Conservation (phyloP, 2,329 filamentous ascomycete genomes). For the Rhynchosporium graminicola region DNA sequence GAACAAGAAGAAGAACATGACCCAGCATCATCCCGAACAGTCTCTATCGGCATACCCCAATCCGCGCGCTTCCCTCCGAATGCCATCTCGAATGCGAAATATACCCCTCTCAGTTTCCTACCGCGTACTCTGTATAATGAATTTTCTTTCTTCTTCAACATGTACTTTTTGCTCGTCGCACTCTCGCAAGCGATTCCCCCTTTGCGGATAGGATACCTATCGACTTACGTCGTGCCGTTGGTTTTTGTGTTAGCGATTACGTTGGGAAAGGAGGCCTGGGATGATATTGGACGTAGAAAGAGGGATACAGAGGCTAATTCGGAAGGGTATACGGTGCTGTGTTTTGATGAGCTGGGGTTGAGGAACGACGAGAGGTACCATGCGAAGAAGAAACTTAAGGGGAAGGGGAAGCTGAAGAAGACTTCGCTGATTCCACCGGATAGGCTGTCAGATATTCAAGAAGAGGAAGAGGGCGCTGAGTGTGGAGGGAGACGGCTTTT, state of each 20-base stretch:
- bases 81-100: conserved; percentile 94
- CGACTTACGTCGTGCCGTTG: conserved; percentile 89
- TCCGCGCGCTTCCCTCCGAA: conserved; percentile 81
- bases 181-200: conserved; percentile 89
- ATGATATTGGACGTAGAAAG: conserved; percentile 83
- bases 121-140: conserved; percentile 96
- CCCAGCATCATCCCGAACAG: conserved; percentile 69
- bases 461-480: conserved; percentile 63
- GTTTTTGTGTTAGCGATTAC: conserved; percentile 92
- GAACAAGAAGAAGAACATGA: conserved; percentile 57
- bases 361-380: conserved; percentile 41
- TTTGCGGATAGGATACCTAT: conserved; percentile 88
- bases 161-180: conserved; percentile 96
- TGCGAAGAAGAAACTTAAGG: conserved; percentile 50
- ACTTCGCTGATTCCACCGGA: conserved; percentile 41
- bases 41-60: conserved; percentile 75
- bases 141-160: conserved; percentile 99
- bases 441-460: conserved; percentile 65
- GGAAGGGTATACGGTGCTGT: conserved; percentile 79
- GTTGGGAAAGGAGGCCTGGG: conserved; percentile 91
- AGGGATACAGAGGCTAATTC: conserved; percentile 94
- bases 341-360: conserved; percentile 61
- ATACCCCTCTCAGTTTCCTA: conserved; percentile 91
- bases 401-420: conserved; percentile 46
- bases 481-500: conserved; percentile 43